Percentiles rank a stretch among this genome's conserved stretches.
phyloP scores from a whole-genome alignment of 1,284 basidiomycete species.

The Sphagnurus paluster region DNA sequence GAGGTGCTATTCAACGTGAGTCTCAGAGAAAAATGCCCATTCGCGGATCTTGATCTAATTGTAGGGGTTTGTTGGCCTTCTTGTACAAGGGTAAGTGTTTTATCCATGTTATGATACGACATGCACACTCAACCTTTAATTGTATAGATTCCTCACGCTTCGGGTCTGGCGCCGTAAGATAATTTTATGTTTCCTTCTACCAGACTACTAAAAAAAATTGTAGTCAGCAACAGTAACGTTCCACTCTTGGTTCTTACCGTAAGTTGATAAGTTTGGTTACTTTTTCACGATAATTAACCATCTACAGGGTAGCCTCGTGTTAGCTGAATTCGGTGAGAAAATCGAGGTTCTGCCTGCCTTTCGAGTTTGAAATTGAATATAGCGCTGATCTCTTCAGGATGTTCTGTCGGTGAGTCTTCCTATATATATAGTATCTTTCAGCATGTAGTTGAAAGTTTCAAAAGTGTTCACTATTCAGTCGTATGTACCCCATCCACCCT shows the following conservation, averaged over 20 bases:
- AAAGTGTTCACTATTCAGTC: conserved; percentile 45
- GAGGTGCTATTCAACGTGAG: conserved; percentile 56
- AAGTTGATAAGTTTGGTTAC: conserved; percentile 16
- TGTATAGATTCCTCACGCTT: conserved; percentile 46
- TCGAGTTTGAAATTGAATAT: conserved; percentile 3
- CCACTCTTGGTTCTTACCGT: conserved; percentile 41
- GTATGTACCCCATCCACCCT: conserved; percentile 27
- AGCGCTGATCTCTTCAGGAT: conserved; percentile 26
- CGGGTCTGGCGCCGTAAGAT: conserved; percentile 56
- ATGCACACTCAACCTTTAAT: not conserved
- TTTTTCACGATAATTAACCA: not conserved
- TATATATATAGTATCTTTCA: not conserved
- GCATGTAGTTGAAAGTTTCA: conserved; percentile 6
- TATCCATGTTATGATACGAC: not conserved
- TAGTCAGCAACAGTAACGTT: conserved; percentile 50
- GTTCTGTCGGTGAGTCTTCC: conserved; percentile 37
- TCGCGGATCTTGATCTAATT: conserved; percentile 1
- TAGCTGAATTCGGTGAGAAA: conserved; percentile 49
- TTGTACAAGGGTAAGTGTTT: conserved; percentile 51
- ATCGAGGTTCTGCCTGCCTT: not conserved
- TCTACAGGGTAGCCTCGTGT: conserved; percentile 37
- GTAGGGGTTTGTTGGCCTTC: conserved; percentile 51
- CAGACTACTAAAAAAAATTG: conserved; percentile 3
- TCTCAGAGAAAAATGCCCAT: not conserved
- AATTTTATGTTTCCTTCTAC: not conserved